A percentile compares a stretch with the other conserved stretches of the same genome.
phyloP scores from a whole-genome alignment of 768 basidiomycete species.

The Lyophyllum shimeji region DNA sequence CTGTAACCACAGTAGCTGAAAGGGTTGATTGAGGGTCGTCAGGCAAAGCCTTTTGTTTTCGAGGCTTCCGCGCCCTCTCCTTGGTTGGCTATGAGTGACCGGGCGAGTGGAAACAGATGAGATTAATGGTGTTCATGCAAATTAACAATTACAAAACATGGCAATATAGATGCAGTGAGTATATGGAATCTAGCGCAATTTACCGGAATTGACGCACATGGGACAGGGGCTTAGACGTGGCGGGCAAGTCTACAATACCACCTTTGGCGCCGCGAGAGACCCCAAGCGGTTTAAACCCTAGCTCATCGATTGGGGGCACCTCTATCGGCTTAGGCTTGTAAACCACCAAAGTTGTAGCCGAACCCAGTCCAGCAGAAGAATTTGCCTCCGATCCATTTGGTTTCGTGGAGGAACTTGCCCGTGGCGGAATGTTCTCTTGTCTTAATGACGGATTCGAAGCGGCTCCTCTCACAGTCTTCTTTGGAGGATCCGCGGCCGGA shows the following conservation, averaged over 20 bases:
- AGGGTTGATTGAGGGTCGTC: neutral
- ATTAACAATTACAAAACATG: conserved; percentile 25
- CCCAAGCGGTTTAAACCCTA: conserved; percentile 39
- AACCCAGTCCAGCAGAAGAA: conserved; percentile 53
- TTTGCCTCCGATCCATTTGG: conserved; percentile 10
- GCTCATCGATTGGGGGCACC: conserved; percentile 43
- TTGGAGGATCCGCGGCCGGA: conserved; percentile 4
- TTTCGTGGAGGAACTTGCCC: conserved; percentile 4
- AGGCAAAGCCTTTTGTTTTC: conserved; percentile 38
- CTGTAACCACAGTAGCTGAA: neutral
- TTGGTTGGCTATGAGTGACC: conserved; percentile 63
- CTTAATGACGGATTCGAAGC: conserved; percentile 23
- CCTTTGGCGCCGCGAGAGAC: conserved; percentile 11
- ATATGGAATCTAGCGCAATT: conserved; percentile 47
- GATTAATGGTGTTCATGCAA: conserved; percentile 16
- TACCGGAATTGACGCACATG: conserved; percentile 87
- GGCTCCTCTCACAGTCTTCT: conserved; percentile 19
- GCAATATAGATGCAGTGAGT: conserved; percentile 28
- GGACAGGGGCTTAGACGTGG: conserved; percentile 62
- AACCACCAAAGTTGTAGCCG: conserved; percentile 74
- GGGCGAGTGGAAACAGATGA: conserved; percentile 20
- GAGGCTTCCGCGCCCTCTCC: conserved; percentile 68
- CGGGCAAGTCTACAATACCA: conserved; percentile 33
- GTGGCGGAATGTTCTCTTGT: conserved; percentile 9
- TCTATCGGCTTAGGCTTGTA: conserved; percentile 52